Base-by-base conservation (phyloP, 2,329 filamentous ascomycete species). In the Fusarium sp. region DNA sequence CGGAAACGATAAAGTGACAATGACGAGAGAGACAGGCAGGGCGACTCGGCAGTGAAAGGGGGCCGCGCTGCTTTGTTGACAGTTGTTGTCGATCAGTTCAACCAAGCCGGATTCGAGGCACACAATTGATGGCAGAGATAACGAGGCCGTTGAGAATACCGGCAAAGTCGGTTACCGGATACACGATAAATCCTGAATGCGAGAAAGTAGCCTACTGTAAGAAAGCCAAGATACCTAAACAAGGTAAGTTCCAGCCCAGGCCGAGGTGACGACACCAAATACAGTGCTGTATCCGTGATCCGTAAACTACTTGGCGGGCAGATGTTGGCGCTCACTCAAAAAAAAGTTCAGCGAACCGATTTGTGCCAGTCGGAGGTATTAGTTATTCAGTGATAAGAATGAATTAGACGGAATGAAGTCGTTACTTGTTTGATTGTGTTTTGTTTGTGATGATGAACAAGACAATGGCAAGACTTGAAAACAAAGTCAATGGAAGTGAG, bases 181-280 rank as follows among this genome's bases (percentile, higher is more conserved):
- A 48, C 45, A 66, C 44, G 47, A 58, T 44, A 57, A 71, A 63
- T 36, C 41, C 28, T 71, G 44, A 41, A 68, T 52, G 33, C 31
- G 51, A 63, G 48, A 71, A 74, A 56, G 39, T 33, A 63, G 20
- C 35, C 31, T 52, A 26, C 33, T 52, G 33, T 18, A 55, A 70
- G 36, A 49, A 38, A 47, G 70, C 63, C 68, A 74, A 74, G 63
- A 66, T 51, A 56, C 55, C 62, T 51, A 67, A 73, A 71, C 56
- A 47, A 49, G 66, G 61, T 55, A 74, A 67, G 60, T 58, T 60
- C 62, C 58, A 69, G 56, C 44, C 39, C 47, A 72, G 59, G 42
- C 39, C 35, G 47, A 59, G 26, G 66, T 70, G 66, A 70, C 59
- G 66, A 70, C 66, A 70, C 66, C 52, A 39, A 59, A 58, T 45